These are phyloP conservation scores for Xylariaceae sp. DNA, from an alignment of 2,329 filamentous ascomycete genomes.

Conservation along the genomic window DNA sequence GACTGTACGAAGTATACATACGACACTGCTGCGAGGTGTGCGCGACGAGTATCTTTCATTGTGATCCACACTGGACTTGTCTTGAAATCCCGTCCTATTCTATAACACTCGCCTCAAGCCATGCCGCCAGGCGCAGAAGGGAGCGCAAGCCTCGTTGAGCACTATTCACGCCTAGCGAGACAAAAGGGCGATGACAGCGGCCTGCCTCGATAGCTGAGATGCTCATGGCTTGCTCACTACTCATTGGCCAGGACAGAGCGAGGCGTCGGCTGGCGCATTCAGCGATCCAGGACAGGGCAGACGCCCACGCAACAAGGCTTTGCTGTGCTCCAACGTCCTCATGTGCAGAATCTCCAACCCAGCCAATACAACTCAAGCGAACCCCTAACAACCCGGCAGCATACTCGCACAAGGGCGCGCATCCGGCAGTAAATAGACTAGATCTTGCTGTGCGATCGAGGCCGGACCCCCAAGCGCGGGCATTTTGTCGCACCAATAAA, in stretches of 20 bases:
- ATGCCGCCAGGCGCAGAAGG: neutral
- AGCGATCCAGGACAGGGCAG: neutral
- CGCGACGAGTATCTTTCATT: neutral
- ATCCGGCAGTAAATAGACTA: neutral
- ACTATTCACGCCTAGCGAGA: neutral
- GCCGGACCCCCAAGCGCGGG: neutral
- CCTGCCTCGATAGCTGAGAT: constrained; percentile 5
- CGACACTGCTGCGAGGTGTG: neutral
- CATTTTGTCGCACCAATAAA: neutral
- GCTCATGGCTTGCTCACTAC: neutral
- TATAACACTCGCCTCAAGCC: neutral
- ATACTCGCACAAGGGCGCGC: neutral
- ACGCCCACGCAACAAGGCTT: neutral
- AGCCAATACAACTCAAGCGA: neutral
- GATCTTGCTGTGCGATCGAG: neutral
- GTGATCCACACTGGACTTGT: neutral
- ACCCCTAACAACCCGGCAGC: neutral
- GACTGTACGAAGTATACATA: too few species aligned
- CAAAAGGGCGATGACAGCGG: neutral
- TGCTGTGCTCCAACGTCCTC: neutral
- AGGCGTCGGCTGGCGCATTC: neutral
- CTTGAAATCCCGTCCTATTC: neutral
- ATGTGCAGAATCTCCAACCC: neutral
- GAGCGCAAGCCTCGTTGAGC: neutral
- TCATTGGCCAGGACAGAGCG: neutral